Evolutionary conservation across 148 eudicot genomes (phyloP).

Genomic region (Bassia scoparia): DNA sequence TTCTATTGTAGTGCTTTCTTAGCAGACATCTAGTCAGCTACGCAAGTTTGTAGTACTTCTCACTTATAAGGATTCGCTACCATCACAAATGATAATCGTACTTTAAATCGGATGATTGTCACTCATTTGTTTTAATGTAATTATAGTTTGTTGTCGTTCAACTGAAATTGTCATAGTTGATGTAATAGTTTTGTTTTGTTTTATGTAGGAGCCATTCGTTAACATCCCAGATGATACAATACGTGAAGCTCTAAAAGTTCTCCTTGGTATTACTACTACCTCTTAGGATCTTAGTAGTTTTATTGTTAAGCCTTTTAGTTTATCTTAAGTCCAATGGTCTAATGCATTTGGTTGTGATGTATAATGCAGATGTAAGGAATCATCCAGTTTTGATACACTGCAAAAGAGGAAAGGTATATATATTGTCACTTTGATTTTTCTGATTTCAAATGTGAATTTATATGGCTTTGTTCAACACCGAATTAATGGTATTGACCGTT

Average conservation of each 20-base stretch:
- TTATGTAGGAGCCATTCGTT: conserved; percentile 77
- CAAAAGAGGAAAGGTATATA: conserved; percentile 92
- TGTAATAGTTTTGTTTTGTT: conserved; percentile 11
- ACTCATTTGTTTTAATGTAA: neutral
- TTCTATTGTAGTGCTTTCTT: conserved; percentile 1
- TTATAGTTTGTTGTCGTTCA: neutral
- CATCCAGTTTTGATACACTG: conserved; percentile 87
- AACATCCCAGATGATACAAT: conserved; percentile 77
- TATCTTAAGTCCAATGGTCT: neutral
- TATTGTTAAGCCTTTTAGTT: neutral
- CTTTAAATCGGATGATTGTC: neutral
- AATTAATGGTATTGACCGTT: neutral
- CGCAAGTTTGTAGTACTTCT: neutral
- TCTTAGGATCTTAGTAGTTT: neutral
- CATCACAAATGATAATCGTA: neutral
- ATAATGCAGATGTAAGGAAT: conserved; percentile 58
- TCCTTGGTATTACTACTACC: conserved; percentile 44
- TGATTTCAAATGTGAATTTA: neutral
- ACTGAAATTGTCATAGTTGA: neutral
- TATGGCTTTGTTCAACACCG: neutral
- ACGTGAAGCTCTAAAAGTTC: conserved; percentile 66
- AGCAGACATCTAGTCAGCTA: conserved; percentile 2
- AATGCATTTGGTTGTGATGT: conserved; percentile 5
- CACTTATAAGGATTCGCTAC: neutral
- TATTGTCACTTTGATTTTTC: neutral